These are phyloP conservation scores for Pelargonium cotyledonis DNA, from an alignment of 441 rosid species.

Conservation along the genomic window DNA sequence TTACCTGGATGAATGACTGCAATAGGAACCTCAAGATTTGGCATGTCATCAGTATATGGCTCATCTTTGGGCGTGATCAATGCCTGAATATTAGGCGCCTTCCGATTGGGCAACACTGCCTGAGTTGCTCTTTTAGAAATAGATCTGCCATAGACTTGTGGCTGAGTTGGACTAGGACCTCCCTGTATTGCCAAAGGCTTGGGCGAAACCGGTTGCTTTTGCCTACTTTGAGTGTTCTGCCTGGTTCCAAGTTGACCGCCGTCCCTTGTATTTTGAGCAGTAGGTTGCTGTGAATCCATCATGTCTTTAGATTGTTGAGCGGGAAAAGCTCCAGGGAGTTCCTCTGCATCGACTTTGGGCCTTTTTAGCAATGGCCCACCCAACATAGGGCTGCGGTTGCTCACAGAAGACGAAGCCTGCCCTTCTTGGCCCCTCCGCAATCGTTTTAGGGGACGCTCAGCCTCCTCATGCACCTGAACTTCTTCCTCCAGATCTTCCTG, in stretches of 20 bases:
- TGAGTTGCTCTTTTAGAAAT: no score
- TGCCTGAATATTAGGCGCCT: conserved; percentile 22
- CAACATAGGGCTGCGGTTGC: conserved; percentile 20
- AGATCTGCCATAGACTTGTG: no score
- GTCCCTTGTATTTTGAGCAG: background rate
- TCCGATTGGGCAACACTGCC: conserved; percentile 19
- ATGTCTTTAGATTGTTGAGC: background rate
- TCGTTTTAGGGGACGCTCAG: conserved; percentile 63
- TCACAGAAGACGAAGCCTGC: conserved; percentile 19
- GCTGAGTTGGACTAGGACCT: no score
- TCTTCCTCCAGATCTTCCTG: conserved; percentile 48
- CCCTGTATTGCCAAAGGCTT: no score
- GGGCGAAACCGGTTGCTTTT: conserved; percentile 24
- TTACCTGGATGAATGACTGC: conserved; percentile 50
- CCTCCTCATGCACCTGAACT: conserved; percentile 34
- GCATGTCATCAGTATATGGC: conserved; percentile 26
- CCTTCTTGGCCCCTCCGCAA: conserved; percentile 47
- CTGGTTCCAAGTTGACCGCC: conserved; percentile 18
- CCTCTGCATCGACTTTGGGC: background rate
- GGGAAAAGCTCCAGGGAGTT: background rate
- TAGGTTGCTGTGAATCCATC: background rate
- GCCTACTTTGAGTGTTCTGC: conserved; percentile 15
- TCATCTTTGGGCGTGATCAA: conserved; percentile 53
- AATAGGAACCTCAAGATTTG: conserved; percentile 39
- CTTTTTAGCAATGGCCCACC: conserved; percentile 20